Base-by-base conservation (phyloP, 768 basidiomycete genomes). In the Mycena capillaripes region DNA sequence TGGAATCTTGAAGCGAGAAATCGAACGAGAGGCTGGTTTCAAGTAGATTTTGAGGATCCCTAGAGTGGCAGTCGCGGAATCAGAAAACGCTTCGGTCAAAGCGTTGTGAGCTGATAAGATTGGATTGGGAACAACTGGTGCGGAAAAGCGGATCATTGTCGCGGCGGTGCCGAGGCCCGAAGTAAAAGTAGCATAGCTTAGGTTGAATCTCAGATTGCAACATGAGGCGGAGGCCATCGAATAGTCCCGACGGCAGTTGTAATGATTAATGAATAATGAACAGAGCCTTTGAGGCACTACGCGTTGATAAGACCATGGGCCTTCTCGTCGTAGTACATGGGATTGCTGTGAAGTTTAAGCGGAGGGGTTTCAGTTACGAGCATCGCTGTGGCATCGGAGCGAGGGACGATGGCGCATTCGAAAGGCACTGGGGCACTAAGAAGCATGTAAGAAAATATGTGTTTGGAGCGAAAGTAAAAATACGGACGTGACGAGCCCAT, bases 401-500 rank as follows among this genome's bases (percentile, higher is more conserved):
- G 75, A 1, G 76, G 76, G 10, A 50, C 53, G 12, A 77, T 77
- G 48, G 65, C 64, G 25, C 76, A 77, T 59, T 71, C 59, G 61
- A 77, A 77, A 3, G 75, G 67, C 3, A 74, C 72, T 3, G 76
- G 72, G 17, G 73, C 66, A 27, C 76, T 77, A 40, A 23, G 19
- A 36, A 36, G 29, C n/a, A 46, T 16, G 52, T 11, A 44, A 53
- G 2, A n/a, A 46, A 11, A 60, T 48, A 14, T 2, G 48, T 23
- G 19, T 3, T 17, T 9, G 30, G 8, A 63, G 17, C 21, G n/a
- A 40, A 3, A 42, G 21, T n/a, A 8, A 9, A 44, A 19, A 23
- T 2, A 72, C 73, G 52, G 30, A 76, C 76, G 76, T 75, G 58
- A 76, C 65, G 16, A 73, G 58, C 4, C 76, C 76, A 44, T 64